Conservation (phyloP, 2,329 filamentous ascomycete genomes). For the Chaetomiaceae sp. region DNA sequence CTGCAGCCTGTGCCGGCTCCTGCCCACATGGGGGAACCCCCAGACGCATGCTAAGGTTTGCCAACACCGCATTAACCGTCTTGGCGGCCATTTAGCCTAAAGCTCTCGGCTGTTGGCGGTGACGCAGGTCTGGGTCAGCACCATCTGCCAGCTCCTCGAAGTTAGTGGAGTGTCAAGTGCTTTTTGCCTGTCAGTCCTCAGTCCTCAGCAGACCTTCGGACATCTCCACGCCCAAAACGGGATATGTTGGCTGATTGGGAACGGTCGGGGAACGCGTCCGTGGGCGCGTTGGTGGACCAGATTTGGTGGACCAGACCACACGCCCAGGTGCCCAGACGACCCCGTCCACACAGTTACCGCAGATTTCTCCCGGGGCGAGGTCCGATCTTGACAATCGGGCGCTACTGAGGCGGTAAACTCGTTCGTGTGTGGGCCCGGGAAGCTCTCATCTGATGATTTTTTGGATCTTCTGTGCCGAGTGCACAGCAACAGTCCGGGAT, state of each 20-base stretch:
- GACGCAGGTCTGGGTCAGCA: background rate
- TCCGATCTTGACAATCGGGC: background rate
- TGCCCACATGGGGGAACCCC: background rate
- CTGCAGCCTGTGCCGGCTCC: constrained; percentile 8
- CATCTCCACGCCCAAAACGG: background rate
- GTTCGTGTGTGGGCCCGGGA: background rate
- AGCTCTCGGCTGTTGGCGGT: constrained; percentile 8
- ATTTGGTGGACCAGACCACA: background rate
- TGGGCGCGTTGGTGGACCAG: too few species aligned
- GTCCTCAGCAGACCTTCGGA: background rate
- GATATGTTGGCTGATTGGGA: constrained; percentile 1
- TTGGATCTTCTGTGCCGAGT: background rate
- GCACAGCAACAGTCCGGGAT: background rate
- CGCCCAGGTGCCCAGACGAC: too few species aligned
- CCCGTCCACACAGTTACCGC: too few species aligned
- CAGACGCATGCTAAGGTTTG: constrained; percentile 7
- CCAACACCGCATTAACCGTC: constrained; percentile 16
- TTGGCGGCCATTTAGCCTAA: constrained; percentile 20
- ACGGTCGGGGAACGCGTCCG: background rate
- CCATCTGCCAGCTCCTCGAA: too few species aligned
- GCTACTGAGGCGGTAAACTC: background rate
- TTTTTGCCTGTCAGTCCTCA: background rate
- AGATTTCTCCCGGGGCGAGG: background rate
- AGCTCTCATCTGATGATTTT: background rate
- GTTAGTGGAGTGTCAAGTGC: too few species aligned